Base-by-base conservation (phyloP, 768 basidiomycete species). In the Tricholoma hemisulphureum region DNA sequence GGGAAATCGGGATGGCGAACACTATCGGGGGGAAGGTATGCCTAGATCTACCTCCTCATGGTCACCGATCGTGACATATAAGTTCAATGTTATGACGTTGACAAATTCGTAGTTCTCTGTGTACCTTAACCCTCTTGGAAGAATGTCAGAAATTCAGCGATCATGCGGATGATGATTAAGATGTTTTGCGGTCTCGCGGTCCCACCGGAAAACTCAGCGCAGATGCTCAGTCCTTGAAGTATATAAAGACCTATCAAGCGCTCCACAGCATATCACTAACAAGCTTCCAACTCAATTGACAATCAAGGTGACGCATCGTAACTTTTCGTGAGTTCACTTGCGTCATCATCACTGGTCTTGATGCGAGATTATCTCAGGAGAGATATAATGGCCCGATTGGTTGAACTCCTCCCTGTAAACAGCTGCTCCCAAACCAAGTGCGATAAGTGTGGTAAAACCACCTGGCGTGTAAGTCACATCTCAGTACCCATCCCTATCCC, bases 371-470 rank as follows among this genome's bases (percentile, higher is more conserved):
- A 10, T 11, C 21, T 16, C 16, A 8, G 20, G n/a, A 23, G 46
- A 26, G 11, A 59, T n/a, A 50, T 4, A 18, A 64, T 64, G 63
- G 18, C 54, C 45, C 53, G 51, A 52, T 32, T 14, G 8, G 55
- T 45, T 18, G 61, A 58, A 20, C 28, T 48, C 50, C 50, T 71
- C 62, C 83, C 79, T 55, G 78, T 77, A 60, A 74, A 88, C 66
- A 63, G 70, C 58, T 91, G 89, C 75, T 80, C 71, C 67, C 62
- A 71, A 59, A 84, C 86, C 57, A 77, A 77, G 57, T 91, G 89
- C 73, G 71, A 69, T 52, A 75, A 70, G 58, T 91, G 89, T 69
- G 79, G 79, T 51, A 90, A 89, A 78, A 83, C 74, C 23, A 89
- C 85, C 18, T 91, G 89, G 89, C 76, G 67, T 75, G 89, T 89